phyloP scores from a whole-genome alignment of 2,329 filamentous ascomycete species.

The Plenodomus tracheiphilus region DNA sequence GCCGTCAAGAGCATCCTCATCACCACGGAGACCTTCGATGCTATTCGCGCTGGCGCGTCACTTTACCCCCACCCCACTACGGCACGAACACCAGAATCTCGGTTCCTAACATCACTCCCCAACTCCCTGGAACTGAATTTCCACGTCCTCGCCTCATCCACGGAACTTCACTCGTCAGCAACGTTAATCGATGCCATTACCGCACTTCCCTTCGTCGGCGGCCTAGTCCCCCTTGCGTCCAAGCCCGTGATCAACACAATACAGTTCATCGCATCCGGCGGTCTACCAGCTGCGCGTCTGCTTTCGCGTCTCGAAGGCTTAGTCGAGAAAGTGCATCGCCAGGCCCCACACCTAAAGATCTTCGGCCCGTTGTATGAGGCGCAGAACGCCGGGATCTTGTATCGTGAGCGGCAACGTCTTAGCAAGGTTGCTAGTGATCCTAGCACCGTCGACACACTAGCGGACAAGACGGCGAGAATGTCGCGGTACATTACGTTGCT shows the following conservation, averaged over 20 bases:
- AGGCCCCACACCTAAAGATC: slow-evolving; percentile 27
- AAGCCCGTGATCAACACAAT: slow-evolving; percentile 26
- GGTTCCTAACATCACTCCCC: slow-evolving; percentile 28
- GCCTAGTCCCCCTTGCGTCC: slow-evolving; percentile 30
- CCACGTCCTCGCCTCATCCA: slow-evolving; percentile 21
- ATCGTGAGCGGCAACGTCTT: slow-evolving; percentile 34
- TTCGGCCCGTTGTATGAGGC: slow-evolving; percentile 35
- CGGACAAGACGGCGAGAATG: slow-evolving; percentile 33
- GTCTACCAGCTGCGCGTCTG: slow-evolving; percentile 30
- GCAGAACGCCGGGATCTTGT: slow-evolving; percentile 25
- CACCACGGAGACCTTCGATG: slow-evolving; percentile 22
- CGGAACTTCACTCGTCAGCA: slow-evolving; percentile 14
- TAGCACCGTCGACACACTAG: slow-evolving; percentile 17
- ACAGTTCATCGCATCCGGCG: slow-evolving; percentile 31
- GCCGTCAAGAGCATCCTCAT: slow-evolving; percentile 30
- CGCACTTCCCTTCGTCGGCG: slow-evolving; percentile 31
- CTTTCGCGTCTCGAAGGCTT: slow-evolving; percentile 41
- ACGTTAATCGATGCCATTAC: slow-evolving; percentile 33
- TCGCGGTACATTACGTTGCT: slow-evolving; percentile 33
- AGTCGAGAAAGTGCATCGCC: slow-evolving; percentile 38
- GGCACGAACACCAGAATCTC: slow-evolving; percentile 12
- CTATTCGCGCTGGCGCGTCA: slow-evolving; percentile 20
- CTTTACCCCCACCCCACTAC: slow-evolving; percentile 15
- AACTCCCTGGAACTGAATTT: slow-evolving; percentile 21
- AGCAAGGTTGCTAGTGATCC: slow-evolving; percentile 24